Conservation (phyloP, 129 eudicot genomes). For the Tagetes patula region DNA sequence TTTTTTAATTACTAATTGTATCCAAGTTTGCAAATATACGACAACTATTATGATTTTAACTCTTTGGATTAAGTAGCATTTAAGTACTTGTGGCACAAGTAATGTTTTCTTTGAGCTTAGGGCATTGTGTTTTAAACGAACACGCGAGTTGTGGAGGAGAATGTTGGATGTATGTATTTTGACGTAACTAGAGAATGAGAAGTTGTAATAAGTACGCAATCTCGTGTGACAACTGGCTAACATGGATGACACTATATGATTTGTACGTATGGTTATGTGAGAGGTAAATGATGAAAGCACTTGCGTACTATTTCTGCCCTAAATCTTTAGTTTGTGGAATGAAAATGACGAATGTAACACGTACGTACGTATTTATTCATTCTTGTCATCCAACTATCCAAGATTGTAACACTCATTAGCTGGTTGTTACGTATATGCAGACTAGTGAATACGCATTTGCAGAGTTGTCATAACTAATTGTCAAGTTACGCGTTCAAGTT, state of each 20-base stretch:
- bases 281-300: slow-evolving; percentile 31
- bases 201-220: slow-evolving; percentile 25
- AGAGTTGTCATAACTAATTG: slow-evolving; percentile 1
- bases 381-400: neutral
- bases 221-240: slow-evolving; percentile 32
- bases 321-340: slow-evolving; percentile 19
- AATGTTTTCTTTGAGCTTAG: neutral
- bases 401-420: slow-evolving; percentile 4
- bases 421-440: neutral
- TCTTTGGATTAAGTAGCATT: neutral
- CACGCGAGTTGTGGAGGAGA: neutral
- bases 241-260: slow-evolving; percentile 35
- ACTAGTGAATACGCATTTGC: neutral
- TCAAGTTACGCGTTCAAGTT: neutral
- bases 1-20: neutral
- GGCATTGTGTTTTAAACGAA: slow-evolving; percentile 4
- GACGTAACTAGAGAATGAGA: slow-evolving; percentile 16
- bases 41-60: neutral
- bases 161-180: slow-evolving; percentile 1
- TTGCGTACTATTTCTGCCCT: slow-evolving; percentile 27
- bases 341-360: slow-evolving; percentile 9
- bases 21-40: neutral
- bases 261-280: slow-evolving; percentile 13
- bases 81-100: slow-evolving; percentile 26
- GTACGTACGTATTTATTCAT: too few relatives aligned